Evolutionary conservation across 805 yeast genomes (phyloP).

Genomic region (Myxozyma udenii): DNA sequence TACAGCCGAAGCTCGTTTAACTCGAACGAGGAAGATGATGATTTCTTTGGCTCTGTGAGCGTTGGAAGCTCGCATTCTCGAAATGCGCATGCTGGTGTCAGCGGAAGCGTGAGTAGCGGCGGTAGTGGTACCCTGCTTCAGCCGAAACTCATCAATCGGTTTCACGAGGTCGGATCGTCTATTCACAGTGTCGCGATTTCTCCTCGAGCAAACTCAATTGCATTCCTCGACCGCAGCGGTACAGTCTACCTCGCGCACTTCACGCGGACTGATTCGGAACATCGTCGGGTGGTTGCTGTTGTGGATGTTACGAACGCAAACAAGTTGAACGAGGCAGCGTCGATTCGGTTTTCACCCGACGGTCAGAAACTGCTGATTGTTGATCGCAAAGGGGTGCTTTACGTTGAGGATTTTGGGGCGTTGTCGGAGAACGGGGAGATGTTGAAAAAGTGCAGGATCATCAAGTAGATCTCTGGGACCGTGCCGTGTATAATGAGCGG

Average conservation of each 20-base stretch:
- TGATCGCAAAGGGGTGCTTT: slow-evolving; percentile 77
- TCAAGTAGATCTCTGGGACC: slow-evolving; percentile 19
- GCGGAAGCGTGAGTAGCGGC: slow-evolving; percentile 2
- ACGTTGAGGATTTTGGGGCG: slow-evolving; percentile 82
- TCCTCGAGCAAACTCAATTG: slow-evolving; percentile 83
- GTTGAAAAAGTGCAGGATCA: slow-evolving; percentile 27
- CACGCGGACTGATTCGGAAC: slow-evolving; percentile 52
- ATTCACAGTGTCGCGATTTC: slow-evolving; percentile 73
- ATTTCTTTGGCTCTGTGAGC: background rate
- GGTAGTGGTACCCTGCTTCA: slow-evolving; percentile 44
- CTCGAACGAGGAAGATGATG: slow-evolving; percentile 14
- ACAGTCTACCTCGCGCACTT: slow-evolving; percentile 58
- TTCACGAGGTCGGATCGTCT: slow-evolving; percentile 77
- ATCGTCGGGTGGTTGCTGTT: slow-evolving; percentile 60
- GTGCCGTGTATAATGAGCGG: background rate
- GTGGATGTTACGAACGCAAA: slow-evolving; percentile 78
- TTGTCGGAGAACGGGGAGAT: slow-evolving; percentile 43
- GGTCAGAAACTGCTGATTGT: slow-evolving; percentile 75
- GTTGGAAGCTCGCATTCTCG: background rate
- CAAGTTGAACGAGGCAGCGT: slow-evolving; percentile 72
- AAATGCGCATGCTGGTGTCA: background rate
- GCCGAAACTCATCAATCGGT: slow-evolving; percentile 57
- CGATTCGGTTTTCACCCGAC: slow-evolving; percentile 68
- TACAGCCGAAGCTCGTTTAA: slow-evolving; percentile 12
- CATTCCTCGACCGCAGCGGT: slow-evolving; percentile 77